These are phyloP conservation scores for Boletus patriciae DNA, from an alignment of 768 basidiomycete genomes.

Conservation along the genomic window DNA sequence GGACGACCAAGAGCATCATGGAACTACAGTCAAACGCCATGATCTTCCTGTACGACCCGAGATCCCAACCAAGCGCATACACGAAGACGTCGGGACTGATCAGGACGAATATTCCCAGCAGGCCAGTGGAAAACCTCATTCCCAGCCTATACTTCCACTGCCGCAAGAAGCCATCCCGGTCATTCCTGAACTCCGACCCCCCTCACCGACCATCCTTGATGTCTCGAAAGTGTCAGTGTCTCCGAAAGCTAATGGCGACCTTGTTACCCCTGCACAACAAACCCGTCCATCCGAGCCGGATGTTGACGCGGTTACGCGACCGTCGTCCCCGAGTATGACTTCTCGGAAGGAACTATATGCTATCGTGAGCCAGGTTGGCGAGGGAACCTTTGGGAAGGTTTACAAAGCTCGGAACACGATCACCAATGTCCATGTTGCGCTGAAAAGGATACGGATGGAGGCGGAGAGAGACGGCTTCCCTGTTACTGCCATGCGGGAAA, in stretches of 20 bases:
- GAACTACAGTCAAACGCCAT: constrained; percentile 19
- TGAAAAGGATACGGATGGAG: constrained; percentile 98
- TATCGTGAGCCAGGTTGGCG: constrained; percentile 91
- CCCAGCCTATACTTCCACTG: background rate
- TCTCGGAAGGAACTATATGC: constrained; percentile 67
- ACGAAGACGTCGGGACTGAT: constrained; percentile 22
- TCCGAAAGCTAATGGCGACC: constrained; percentile 28
- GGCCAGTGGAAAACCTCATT: background rate
- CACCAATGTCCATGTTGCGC: constrained; percentile 76
- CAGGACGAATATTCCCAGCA: constrained; percentile 20
- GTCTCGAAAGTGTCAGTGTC: constrained; percentile 19
- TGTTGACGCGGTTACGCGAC: constrained; percentile 25
- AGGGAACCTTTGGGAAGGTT: constrained; percentile 98
- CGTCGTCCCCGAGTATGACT: constrained; percentile 28
- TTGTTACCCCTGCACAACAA: constrained; percentile 21
- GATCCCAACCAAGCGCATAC: constrained; percentile 29
- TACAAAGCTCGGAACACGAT: constrained; percentile 89
- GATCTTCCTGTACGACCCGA: constrained; percentile 22
- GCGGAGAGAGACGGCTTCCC: constrained; percentile 97
- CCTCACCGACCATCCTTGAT: constrained; percentile 22
- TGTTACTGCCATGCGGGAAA: constrained; percentile 98
- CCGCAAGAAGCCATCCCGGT: constrained; percentile 12
- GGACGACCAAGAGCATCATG: constrained; percentile 63
- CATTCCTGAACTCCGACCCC: constrained; percentile 13
- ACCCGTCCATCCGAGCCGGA: constrained; percentile 25